Evolutionary conservation across 2,329 filamentous ascomycete genomes (phyloP).

Genomic region (Trichoderma sp.): DNA sequence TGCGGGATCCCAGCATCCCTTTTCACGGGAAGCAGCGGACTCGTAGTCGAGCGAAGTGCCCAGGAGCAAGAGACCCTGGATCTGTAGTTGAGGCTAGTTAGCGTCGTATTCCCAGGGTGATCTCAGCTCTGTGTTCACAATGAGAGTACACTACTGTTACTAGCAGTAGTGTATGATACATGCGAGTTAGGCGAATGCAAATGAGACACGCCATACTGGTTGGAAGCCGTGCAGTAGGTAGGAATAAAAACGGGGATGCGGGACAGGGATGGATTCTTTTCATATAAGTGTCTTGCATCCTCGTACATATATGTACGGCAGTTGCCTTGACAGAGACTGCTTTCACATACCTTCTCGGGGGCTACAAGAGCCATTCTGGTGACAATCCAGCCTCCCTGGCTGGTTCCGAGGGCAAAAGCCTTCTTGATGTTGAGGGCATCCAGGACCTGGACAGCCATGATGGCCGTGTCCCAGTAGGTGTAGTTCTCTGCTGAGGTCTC

Average conservation of each 20-base stretch:
- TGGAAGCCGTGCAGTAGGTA: background rate
- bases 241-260: slow-evolving; percentile 1
- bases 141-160: background rate
- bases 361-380: slow-evolving; percentile 51
- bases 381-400: slow-evolving; percentile 53
- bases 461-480: slow-evolving; percentile 55
- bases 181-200: background rate
- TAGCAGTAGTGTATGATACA: background rate
- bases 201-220: slow-evolving; percentile 9
- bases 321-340: background rate
- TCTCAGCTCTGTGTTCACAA: background rate
- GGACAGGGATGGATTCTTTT: background rate
- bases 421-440: slow-evolving; percentile 47
- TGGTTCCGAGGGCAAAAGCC: slow-evolving; percentile 51
- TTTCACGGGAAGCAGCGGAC: slow-evolving; percentile 43
- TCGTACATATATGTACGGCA: background rate
- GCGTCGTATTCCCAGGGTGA: background rate
- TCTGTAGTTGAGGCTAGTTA: slow-evolving; percentile 31
- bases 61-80: slow-evolving; percentile 47
- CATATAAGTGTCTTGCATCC: background rate
- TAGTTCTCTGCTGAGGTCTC: slow-evolving; percentile 45
- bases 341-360: slow-evolving; percentile 42
- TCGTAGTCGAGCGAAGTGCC: slow-evolving; percentile 55
- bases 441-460: slow-evolving; percentile 56
- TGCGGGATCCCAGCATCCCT: slow-evolving; percentile 51